Evolutionary conservation across 371 early-diverging fungal species (phyloP), one percentile per base, ranked within the genome.

Genomic region (Mucor irregularis): DNA sequence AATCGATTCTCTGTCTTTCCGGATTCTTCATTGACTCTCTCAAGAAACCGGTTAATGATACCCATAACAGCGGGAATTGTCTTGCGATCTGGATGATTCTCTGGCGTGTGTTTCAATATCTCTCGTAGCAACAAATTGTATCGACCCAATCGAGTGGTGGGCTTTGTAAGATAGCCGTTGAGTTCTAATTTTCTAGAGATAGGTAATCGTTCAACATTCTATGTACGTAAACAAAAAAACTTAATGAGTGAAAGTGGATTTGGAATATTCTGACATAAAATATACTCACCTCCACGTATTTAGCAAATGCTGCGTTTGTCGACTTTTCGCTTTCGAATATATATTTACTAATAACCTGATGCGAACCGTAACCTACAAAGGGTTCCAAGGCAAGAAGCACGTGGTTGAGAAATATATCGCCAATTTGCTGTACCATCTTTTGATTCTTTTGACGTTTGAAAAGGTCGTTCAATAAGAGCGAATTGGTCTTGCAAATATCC

Each of bases 331-430:
- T 81, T 30, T 94, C 95, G 45, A 96, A 82, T 13, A 78, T 76
- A 62, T 91, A 83, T 67, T 92, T 91, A 37, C 90, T 88, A 65
- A 86, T 86, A 25, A 90, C 83, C 65, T 95, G 95, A 64, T 92
- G 89, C 3, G 91, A 89, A 31, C 95, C 94, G 70, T 97, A 97
- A 28, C 82, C 80, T 9, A 95, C 89, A 67, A 93, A 95, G 0
- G 90, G 88, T 30, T 89, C 76, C 50, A 95, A 90, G n/a, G n/a
- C n/a, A 26, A 81, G 76, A 33, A 78, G 68, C 4, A 90, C 89
- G 58, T 90, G 83, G 25, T 81, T 73, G 28, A 90, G 55, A 61
- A 97, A 84, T 26, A 95, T 85, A 64, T 95, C 96, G 29, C 96
- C 96, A 24, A 97, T 80, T 53, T 85, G 82, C 48, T 88, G 76